Evolutionary conservation across 2,329 filamentous ascomycete species (phyloP).

Genomic region (Xylaria sp.): DNA sequence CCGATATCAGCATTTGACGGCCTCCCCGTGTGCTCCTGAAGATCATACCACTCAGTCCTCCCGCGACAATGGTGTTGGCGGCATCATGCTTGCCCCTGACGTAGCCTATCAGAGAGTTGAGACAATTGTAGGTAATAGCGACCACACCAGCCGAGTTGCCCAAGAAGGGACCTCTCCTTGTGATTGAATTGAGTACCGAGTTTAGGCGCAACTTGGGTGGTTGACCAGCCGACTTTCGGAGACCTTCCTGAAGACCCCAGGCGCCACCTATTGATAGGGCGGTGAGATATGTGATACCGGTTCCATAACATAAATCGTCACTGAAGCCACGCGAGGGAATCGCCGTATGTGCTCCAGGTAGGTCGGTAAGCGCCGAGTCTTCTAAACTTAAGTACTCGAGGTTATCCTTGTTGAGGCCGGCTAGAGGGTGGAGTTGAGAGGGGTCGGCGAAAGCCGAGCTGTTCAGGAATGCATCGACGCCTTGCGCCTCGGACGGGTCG

Average conservation of each 20-base stretch:
- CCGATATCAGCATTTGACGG: conserved; percentile 93
- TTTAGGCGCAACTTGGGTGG: conserved; percentile 94
- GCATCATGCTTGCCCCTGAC: conserved; percentile 87
- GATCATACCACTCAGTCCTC: conserved; percentile 87
- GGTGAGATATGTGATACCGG: conserved; percentile 92
- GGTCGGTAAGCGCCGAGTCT: conserved; percentile 86
- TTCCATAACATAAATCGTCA: conserved; percentile 97
- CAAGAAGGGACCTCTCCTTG: conserved; percentile 90
- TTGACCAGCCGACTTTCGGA: conserved; percentile 79
- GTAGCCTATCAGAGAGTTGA: conserved; percentile 86
- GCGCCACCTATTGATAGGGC: conserved; percentile 86
- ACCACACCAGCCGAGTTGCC: conserved; percentile 97
- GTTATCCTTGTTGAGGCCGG: conserved; percentile 90
- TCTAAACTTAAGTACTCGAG: conserved; percentile 96
- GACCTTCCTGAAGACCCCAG: conserved; percentile 92
- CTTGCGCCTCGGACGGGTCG: conserved; percentile 78
- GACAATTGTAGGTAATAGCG: conserved; percentile 94
- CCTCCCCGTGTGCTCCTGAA: conserved; percentile 96
- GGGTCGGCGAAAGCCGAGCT: conserved; percentile 84
- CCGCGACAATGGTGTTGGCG: conserved; percentile 86
- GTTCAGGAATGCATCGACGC: conserved; percentile 87
- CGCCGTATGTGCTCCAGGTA: conserved; percentile 86
- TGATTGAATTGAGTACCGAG: conserved; percentile 93
- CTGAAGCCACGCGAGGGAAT: conserved; percentile 97
- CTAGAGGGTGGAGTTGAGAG: conserved; percentile 88